Evolutionary conservation across 306 rosid genomes (phyloP).

Genomic region (Acacia confusa): DNA sequence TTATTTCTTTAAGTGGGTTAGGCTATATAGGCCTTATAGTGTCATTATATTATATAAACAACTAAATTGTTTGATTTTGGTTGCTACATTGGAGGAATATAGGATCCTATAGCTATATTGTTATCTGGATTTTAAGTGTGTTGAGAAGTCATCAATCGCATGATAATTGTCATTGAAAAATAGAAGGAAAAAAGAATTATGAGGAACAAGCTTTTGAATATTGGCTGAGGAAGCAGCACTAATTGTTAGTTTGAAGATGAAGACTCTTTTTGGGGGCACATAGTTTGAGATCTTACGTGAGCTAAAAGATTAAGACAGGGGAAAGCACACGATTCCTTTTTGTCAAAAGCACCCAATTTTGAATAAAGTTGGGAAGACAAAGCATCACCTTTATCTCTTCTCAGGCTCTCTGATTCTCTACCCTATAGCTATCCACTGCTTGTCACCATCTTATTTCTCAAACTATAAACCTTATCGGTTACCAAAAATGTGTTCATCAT

Average conservation of each 20-base stretch:
- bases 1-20: no score
- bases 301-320: constrained; percentile 30
- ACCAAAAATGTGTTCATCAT: constrained; percentile 29
- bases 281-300: constrained; percentile 10
- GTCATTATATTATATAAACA: no score
- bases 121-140: neutral
- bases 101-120: no score
- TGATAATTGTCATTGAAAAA: neutral
- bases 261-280: neutral
- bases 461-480: constrained; percentile 23
- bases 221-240: neutral
- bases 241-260: neutral
- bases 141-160: neutral
- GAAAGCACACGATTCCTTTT: constrained; percentile 72
- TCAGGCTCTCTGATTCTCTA: constrained; percentile 43
- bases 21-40: no score
- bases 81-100: neutral
- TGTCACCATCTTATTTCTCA: constrained; percentile 43
- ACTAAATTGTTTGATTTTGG: no score
- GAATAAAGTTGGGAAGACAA: constrained; percentile 52
- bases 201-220: neutral
- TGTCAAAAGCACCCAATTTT: constrained; percentile 62
- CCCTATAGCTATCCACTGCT: constrained; percentile 11
- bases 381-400: constrained; percentile 59
- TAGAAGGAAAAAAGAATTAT: neutral